Percentiles rank a stretch among this genome's conserved stretches.
Conservation (phyloP, 2,329 filamentous ascomycete species). For the Colletotrichum tamarilloi region DNA sequence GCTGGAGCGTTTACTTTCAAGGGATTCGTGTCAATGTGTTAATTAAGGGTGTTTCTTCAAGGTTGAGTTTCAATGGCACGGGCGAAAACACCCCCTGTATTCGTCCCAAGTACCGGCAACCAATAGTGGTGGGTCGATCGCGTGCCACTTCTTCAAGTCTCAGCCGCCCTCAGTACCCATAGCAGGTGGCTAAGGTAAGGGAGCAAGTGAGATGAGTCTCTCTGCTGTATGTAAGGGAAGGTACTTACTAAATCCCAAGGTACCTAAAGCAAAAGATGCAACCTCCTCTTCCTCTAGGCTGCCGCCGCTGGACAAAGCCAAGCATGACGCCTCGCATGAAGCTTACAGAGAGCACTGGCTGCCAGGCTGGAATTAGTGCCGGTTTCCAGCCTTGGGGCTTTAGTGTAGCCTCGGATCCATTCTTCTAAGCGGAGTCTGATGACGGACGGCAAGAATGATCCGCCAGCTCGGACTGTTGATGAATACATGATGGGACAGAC, state of each 20-base stretch:
- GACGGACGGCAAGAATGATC: slow-evolving; percentile 19
- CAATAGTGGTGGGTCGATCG: slow-evolving; percentile 25
- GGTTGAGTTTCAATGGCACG: slow-evolving; percentile 32
- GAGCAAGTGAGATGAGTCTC: too few relatives aligned
- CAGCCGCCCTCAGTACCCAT: slow-evolving; percentile 5
- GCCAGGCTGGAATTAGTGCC: slow-evolving; percentile 24
- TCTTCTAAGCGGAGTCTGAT: slow-evolving; percentile 24
- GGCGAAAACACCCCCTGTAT: slow-evolving; percentile 31
- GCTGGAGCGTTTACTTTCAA: neutral
- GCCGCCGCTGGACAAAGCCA: slow-evolving; percentile 7
- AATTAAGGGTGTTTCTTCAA: slow-evolving; percentile 23
- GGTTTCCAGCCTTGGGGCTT: neutral
- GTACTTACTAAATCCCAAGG: neutral
- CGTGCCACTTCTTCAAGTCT: slow-evolving; percentile 28
- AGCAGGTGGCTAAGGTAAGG: too few relatives aligned
- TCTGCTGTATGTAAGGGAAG: too few relatives aligned
- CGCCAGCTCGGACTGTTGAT: slow-evolving; percentile 12
- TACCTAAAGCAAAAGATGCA: neutral
- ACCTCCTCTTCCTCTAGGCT: neutral
- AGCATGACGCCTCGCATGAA: slow-evolving; percentile 6
- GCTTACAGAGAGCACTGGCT: neutral
- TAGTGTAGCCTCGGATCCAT: slow-evolving; percentile 20
- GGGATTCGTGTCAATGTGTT: slow-evolving; percentile 9
- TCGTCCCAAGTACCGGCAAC: slow-evolving; percentile 24
- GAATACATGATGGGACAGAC: neutral